A percentile compares a stretch with the other conserved stretches of the same genome.
phyloP scores from a whole-genome alignment of 169 alveolate species.

The Fabrea salina region DNA sequence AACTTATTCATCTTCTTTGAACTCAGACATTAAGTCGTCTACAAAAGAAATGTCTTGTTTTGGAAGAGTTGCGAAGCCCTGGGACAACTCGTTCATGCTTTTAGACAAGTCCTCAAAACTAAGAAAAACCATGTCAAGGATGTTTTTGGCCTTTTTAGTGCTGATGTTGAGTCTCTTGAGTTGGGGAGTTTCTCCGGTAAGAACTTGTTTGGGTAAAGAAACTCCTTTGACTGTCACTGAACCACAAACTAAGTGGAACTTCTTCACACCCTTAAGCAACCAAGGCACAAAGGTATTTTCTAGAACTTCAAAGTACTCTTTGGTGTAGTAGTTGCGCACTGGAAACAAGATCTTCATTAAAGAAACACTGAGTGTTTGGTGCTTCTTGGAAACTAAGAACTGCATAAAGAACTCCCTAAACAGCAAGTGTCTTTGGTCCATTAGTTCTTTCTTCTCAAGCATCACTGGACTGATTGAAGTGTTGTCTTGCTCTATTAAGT shows the following conservation, averaged over 20 bases:
- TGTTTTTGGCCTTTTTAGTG: not conserved
- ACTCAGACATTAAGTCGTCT: too few species aligned
- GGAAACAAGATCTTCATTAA: not conserved
- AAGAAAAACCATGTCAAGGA: not conserved
- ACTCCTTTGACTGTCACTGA: not conserved
- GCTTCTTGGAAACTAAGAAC: not conserved
- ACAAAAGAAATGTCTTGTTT: too few species aligned
- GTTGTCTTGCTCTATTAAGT: not conserved
- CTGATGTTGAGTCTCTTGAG: not conserved
- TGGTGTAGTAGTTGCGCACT: not conserved
- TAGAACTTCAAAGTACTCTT: not conserved
- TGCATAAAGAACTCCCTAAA: not conserved
- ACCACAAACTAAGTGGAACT: not conserved
- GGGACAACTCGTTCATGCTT: not conserved
- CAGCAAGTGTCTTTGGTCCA: not conserved
- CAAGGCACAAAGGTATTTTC: not conserved
- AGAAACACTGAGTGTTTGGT: not conserved
- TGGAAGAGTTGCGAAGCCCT: too few species aligned
- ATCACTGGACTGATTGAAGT: not conserved
- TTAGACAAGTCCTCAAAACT: not conserved
- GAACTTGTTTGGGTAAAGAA: not conserved
- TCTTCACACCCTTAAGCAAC: conserved; percentile 3
- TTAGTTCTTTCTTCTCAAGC: not conserved
- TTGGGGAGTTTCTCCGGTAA: conserved; percentile 3
- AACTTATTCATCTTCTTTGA: too few species aligned